Evolutionary conservation across 345 rosid genomes (phyloP).

Genomic region (Gossypium rotundifolium): DNA sequence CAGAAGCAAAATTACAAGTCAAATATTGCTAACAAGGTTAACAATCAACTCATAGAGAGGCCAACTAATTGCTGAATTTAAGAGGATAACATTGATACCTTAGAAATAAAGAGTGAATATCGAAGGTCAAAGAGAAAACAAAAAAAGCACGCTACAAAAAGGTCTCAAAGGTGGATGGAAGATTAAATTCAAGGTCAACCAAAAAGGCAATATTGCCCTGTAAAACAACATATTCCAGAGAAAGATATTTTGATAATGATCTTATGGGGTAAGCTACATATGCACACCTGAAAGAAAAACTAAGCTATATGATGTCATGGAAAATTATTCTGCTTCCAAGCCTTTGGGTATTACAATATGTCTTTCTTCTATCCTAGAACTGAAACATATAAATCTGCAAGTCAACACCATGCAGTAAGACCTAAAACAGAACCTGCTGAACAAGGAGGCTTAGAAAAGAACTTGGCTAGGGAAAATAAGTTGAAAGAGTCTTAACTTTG

Average conservation of each 20-base stretch:
- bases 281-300: background rate
- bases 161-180: background rate
- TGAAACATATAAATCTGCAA: background rate
- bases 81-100: background rate
- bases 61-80: background rate
- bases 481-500: background rate
- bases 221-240: background rate
- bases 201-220: background rate
- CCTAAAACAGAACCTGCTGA: background rate
- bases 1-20: background rate
- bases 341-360: background rate
- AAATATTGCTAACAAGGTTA: background rate
- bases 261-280: background rate
- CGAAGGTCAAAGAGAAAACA: background rate
- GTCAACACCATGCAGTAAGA: constrained; percentile 8
- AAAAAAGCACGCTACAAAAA: background rate
- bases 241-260: constrained; percentile 1
- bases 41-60: background rate
- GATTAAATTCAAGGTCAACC: background rate
- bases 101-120: background rate
- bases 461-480: background rate
- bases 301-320: background rate
- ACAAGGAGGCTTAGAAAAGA: background rate
- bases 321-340: background rate
- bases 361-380: background rate